Evolutionary conservation across 441 rosid species (phyloP).

Genomic region (Populus hybrid): DNA sequence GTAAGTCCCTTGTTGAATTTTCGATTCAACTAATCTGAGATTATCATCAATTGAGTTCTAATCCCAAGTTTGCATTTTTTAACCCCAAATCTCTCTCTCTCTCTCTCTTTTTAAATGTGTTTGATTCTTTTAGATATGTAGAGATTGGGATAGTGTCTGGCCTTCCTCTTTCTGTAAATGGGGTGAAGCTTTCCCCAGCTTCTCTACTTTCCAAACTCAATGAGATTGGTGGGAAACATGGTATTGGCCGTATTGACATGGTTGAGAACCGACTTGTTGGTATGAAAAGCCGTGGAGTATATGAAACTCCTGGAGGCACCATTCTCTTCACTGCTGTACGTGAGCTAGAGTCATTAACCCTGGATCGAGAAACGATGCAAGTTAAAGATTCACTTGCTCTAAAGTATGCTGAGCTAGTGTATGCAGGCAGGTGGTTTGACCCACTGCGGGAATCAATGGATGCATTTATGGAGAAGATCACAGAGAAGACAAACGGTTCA

Average conservation of each 20-base stretch:
- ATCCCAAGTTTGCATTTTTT: background rate
- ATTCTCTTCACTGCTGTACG: conserved; percentile 71
- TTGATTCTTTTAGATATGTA: conserved; percentile 48
- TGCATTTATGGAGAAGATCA: conserved; percentile 83
- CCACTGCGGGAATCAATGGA: conserved; percentile 81
- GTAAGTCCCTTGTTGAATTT: conserved; percentile 34
- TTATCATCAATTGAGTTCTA: background rate
- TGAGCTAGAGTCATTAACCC: conserved; percentile 78
- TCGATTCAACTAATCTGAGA: background rate
- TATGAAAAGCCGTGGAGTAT: conserved; percentile 96
- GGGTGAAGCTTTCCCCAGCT: conserved; percentile 72
- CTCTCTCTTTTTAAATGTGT: no score
- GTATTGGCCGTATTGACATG: conserved; percentile 86
- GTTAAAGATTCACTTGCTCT: conserved; percentile 76
- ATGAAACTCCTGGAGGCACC: conserved; percentile 96
- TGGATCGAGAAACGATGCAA: conserved; percentile 83
- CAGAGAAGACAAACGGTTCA: conserved; percentile 66
- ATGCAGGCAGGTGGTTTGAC: conserved; percentile 95
- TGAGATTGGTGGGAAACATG: conserved; percentile 78
- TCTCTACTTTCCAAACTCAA: conserved; percentile 71
- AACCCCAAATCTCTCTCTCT: no score
- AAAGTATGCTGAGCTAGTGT: conserved; percentile 85
- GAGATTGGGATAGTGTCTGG: conserved; percentile 74
- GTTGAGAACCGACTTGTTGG: conserved; percentile 97
- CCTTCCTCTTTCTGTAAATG: conserved; percentile 74